These are phyloP conservation scores for Cryptococcus maquisensis DNA, from an alignment of 1,284 basidiomycete genomes.

Conservation along the genomic window DNA sequence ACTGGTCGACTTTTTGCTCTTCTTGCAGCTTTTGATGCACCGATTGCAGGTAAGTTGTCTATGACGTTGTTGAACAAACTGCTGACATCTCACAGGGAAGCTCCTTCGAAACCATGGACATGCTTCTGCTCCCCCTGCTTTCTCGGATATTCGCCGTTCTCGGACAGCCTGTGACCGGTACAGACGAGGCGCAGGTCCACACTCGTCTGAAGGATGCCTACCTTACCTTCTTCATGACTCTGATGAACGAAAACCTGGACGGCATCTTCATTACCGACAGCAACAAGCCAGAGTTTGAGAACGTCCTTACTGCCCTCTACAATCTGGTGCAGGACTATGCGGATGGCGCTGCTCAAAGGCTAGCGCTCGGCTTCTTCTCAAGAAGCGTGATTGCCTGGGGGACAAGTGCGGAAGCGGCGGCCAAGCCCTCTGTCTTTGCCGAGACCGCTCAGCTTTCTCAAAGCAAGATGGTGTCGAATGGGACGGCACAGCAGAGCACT, in stretches of 20 bases:
- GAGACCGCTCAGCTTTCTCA: slow-evolving; percentile 35
- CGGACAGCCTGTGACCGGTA: slow-evolving; percentile 77
- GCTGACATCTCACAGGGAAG: slow-evolving; percentile 32
- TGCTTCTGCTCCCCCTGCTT: slow-evolving; percentile 81
- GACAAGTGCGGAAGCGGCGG: slow-evolving; percentile 51
- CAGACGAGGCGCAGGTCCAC: slow-evolving; percentile 81
- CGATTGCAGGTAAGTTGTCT: slow-evolving; percentile 70
- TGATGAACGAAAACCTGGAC: slow-evolving; percentile 77
- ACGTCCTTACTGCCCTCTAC: slow-evolving; percentile 62
- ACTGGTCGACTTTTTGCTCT: slow-evolving; percentile 91
- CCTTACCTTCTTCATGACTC: slow-evolving; percentile 73
- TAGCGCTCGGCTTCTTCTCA: slow-evolving; percentile 76
- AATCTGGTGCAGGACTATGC: slow-evolving; percentile 66
- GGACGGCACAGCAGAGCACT: slow-evolving; percentile 31
- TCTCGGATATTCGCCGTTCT: slow-evolving; percentile 78
- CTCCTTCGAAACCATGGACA: slow-evolving; percentile 68
- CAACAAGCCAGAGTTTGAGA: slow-evolving; percentile 76
- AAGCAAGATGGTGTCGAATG: slow-evolving; percentile 49
- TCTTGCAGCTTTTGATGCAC: slow-evolving; percentile 85
- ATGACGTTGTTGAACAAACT: background rate
- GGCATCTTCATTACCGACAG: slow-evolving; percentile 73
- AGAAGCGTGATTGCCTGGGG: slow-evolving; percentile 72
- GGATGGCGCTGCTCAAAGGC: slow-evolving; percentile 70
- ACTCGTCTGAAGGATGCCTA: slow-evolving; percentile 88
- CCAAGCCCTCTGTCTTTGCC: slow-evolving; percentile 39